Evolutionary conservation across 2,329 filamentous ascomycete genomes (phyloP), one percentile per base, ranked within the genome.

Genomic region (Diaporthe batatas): DNA sequence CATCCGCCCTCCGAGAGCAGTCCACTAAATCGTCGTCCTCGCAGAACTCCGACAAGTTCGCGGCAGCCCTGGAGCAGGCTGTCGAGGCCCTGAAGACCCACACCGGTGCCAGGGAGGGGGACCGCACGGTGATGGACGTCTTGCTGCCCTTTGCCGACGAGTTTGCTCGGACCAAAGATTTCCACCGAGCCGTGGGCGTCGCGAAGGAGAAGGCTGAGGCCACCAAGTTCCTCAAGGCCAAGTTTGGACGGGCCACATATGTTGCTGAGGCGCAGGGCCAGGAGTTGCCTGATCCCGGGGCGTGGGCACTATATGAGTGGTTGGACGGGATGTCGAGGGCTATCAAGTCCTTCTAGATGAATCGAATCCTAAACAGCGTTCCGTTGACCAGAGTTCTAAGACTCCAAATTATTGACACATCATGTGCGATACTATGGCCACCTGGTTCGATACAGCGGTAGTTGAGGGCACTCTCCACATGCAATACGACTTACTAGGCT

Each of bases 251-350:
- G 0, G 79, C 79, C 1, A 77, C 78, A 3, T 80, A 80, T 42
- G 78, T 80, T 1, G 77, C 76, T 1, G 79, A 80, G 58, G 77
- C 78, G 2, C 75, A 76, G 36, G 77, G 75, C 2, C 78, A 80
- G 62, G 76, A 77, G 57, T 62, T 80, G 11, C 79, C 79, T 7
- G 79, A 80, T 23, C 79, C 79, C 1, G 78, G 79, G 0, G 79
- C 79, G n/a, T 80, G 79, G 79, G 79, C 79, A 4, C 59, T 80
- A 16, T 80, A 78, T 59, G 79, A 80, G 76, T 68, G 53, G 70
- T 21, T 72, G 39, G 29, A 53, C 7, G 70, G 70, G 12, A 72
- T 72, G 70, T 49, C 53, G 7, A 36, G 36, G 29, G 70, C 53
- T 14, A 53, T 69, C 21, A 68, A 69, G 70, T 29, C 21, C 2